Base-by-base conservation (phyloP, 2,329 filamentous ascomycete genomes). In the Cadophora luteo-olivacea region DNA sequence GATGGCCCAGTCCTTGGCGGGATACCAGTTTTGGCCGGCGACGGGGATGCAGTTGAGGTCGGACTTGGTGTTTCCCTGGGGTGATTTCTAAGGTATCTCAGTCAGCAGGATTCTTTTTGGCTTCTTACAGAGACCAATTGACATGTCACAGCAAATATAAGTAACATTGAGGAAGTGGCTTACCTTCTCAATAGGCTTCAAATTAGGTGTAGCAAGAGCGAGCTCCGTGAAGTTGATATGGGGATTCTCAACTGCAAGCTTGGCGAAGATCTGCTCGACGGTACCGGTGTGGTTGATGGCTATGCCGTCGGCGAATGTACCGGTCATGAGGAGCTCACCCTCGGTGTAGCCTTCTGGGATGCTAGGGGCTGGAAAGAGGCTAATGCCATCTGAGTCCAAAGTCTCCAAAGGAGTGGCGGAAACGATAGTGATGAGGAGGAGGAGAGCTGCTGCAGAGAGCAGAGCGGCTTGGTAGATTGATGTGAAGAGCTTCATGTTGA, bases 211-310 rank as follows among this genome's bases (percentile, higher is more conserved):
- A 49, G 19, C n/a, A 8, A 49, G 19, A n/a, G 45, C 45, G n/a
- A 49, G 45, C n/a, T 49, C 45, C 5, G 19, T 49, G n/a, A 55
- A 33, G 16, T 55, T 32, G 25, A 55, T 16, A 33, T 33, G 5
- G 6, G 52, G 25, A 55, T 55, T 14, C 52, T 55, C 52, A 11
- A 19, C 8, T 6, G 52, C 25, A 4, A 55, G 52, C 16, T 55
- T 22, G 29, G 52, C 25, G 16, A 55, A 55, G 25, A 55, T 55
- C 7, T 55, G 52, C 52, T 55, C 52, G 29, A 55, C 16, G 16
- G 52, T 55, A n/a, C 52, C 52, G 16, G 52, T 55, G 52, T 55
- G 52, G 19, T 55, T 55, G 52, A 55, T 55, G 25, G 25, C 25
- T 8, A 55, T 55, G 29, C 8, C 19, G 29, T 32, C 25, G 16